A percentile compares a stretch with the other conserved stretches of the same genome.
Evolutionary conservation across 1,284 basidiomycete genomes (phyloP).

Genomic region (Cryptococcus wingfieldii): DNA sequence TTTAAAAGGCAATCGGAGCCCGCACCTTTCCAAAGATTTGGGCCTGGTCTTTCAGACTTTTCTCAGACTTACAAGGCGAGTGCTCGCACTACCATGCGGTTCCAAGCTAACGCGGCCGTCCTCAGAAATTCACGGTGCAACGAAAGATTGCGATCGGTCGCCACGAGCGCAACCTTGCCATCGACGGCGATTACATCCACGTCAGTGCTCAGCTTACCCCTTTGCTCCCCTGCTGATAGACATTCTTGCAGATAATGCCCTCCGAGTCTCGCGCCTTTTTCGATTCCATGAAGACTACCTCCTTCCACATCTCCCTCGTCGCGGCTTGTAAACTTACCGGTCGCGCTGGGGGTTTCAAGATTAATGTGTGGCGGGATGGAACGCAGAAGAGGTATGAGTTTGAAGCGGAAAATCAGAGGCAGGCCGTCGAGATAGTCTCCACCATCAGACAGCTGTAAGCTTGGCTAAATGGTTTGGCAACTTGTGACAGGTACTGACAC

Average conservation of each 20-base stretch:
- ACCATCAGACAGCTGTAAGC: constrained; percentile 41
- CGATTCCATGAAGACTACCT: constrained; percentile 81
- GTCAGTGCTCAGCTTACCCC: constrained; percentile 52
- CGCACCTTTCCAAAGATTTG: constrained; percentile 52
- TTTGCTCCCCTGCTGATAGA: not conserved
- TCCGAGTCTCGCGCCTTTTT: constrained; percentile 76
- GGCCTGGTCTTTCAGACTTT: constrained; percentile 59
- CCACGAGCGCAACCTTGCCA: constrained; percentile 84
- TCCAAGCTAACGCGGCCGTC: not conserved
- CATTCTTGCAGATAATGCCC: constrained; percentile 72
- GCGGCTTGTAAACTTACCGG: constrained; percentile 76
- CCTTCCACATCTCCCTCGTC: constrained; percentile 87
- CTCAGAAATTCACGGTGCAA: constrained; percentile 84
- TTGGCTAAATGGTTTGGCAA: no score
- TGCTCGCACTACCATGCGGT: not conserved
- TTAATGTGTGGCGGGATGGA: constrained; percentile 65
- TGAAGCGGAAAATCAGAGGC: constrained; percentile 80
- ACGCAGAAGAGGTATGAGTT: constrained; percentile 91
- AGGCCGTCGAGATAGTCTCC: constrained; percentile 55
- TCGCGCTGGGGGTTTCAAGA: constrained; percentile 80
- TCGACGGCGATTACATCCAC: constrained; percentile 93
- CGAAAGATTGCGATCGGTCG: constrained; percentile 90
- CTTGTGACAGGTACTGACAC: not conserved
- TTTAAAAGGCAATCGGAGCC: constrained; percentile 80
- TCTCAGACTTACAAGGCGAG: constrained; percentile 68